These are phyloP conservation scores for Cystodermella granulosa DNA, from an alignment of 1,284 basidiomycete species.

Conservation along the genomic window DNA sequence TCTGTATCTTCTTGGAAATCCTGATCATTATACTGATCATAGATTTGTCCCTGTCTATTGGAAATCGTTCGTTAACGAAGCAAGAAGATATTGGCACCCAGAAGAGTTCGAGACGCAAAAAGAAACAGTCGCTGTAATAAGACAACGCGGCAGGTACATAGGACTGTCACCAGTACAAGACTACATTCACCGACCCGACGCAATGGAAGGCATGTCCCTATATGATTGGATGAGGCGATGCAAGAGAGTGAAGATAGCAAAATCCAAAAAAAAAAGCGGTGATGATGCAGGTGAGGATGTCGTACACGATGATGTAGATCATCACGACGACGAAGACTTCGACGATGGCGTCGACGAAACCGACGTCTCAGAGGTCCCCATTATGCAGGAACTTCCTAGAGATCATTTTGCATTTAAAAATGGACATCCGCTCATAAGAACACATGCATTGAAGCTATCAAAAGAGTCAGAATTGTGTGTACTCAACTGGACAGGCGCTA, in stretches of 20 bases:
- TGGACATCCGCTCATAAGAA: too few relatives aligned
- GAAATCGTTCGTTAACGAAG: conserved; percentile 21
- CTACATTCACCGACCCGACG: conserved; percentile 17
- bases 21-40: conserved; percentile 30
- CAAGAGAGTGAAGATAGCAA: conserved; percentile 5
- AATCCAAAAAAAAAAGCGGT: not conserved
- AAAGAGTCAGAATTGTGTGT: too few relatives aligned
- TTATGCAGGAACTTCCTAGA: too few relatives aligned
- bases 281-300: too few relatives aligned
- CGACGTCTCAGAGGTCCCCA: too few relatives aligned
- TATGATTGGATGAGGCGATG: conserved; percentile 23
- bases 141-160: conserved; percentile 7
- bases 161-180: conserved; percentile 16
- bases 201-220: conserved; percentile 13
- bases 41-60: conserved; percentile 27
- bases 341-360: too few relatives aligned
- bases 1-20: conserved; percentile 28
- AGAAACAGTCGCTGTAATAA: conserved; percentile 5
- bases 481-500: conserved; percentile 20
- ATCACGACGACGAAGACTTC: conserved; percentile 30
- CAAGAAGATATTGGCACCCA: too few relatives aligned
- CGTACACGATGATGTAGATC: not conserved
- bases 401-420: too few relatives aligned
- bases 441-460: too few relatives aligned
- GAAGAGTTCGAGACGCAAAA: conserved; percentile 4